Base-by-base conservation (phyloP, 2,329 filamentous ascomycete species). In the Camillea tinctor region DNA sequence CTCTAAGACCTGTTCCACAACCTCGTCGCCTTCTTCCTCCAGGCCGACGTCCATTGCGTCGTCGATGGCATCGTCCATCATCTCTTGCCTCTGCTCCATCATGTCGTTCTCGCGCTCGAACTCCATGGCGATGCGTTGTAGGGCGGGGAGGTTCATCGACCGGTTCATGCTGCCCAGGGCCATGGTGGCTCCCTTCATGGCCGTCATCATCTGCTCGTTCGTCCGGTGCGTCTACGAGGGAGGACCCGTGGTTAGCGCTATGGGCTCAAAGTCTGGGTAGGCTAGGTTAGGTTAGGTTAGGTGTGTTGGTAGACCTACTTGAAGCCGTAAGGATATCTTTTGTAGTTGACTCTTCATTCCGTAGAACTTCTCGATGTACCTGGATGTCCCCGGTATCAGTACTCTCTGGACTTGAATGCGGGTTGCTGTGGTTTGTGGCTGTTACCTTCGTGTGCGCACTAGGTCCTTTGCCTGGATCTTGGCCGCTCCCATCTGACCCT, bases 191-290 rank as follows among this genome's bases (percentile, higher is more conserved):
- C 95, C 95, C 77, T 97, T 99, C 95, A 99, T 98, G 8, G 93
- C 95, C 77, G 97, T 92, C 93, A 97, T 97, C 95, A 99, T 99
- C 77, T 98, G 94, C 76, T 99, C 95, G 76, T 99, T 99, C 67
- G 93, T 97, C 66, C 95, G 88, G 66, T 98, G 94, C 54, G 95
- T 99, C 92, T 97, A 70, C 19, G 50, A 51, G n/a, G n/a, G n/a
- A n/a, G n/a, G n/a, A n/a, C n/a, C n/a, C n/a, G n/a, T n/a, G n/a
- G n/a, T n/a, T n/a, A n/a, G n/a, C n/a, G n/a, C n/a, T n/a, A n/a
- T n/a, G n/a, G n/a, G n/a, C n/a, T n/a, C n/a, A n/a, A n/a, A n/a
- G n/a, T n/a, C n/a, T n/a, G n/a, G n/a, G 24, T 4, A 9, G 4
- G 23, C 62, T n/a, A 54, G 61, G 64, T 48, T 9, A 59, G 19